Conservation (phyloP, 2,329 filamentous ascomycete genomes). For the Ceratocystis colombiana region DNA sequence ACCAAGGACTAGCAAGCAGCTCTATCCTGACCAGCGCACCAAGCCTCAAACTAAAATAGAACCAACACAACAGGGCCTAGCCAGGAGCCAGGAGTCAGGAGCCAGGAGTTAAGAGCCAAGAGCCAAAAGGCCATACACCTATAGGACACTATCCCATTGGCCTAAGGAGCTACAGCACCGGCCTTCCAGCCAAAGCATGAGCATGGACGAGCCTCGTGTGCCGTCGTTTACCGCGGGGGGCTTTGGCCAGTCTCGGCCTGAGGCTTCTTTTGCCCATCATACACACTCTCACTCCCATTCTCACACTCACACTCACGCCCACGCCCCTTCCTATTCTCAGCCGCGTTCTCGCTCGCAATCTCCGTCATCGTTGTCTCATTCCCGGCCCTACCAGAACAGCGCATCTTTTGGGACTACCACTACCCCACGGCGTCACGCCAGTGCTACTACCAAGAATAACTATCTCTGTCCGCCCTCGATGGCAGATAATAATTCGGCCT, state of each 20-base stretch:
- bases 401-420: background rate
- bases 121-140: no score
- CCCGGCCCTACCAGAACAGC: background rate
- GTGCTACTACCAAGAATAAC: constrained; percentile 10
- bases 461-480: constrained; percentile 32
- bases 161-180: background rate
- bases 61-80: background rate
- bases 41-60: constrained; percentile 9
- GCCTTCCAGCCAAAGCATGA: background rate
- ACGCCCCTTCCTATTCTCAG: constrained; percentile 41
- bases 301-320: constrained; percentile 1
- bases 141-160: no score
- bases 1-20: background rate
- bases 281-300: constrained; percentile 11
- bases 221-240: constrained; percentile 13
- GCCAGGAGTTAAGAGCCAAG: no score
- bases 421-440: background rate
- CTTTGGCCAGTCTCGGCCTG: constrained; percentile 18
- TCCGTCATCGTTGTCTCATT: constrained; percentile 3
- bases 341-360: constrained; percentile 35
- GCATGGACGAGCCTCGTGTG: constrained; percentile 16
- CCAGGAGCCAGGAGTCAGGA: no score
- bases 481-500: constrained; percentile 32
- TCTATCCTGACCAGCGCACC: background rate
- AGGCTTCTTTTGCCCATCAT: constrained; percentile 10